phyloP scores from a whole-genome alignment of 2,329 filamentous ascomycete species.

The Dactylellina drechsleri region DNA sequence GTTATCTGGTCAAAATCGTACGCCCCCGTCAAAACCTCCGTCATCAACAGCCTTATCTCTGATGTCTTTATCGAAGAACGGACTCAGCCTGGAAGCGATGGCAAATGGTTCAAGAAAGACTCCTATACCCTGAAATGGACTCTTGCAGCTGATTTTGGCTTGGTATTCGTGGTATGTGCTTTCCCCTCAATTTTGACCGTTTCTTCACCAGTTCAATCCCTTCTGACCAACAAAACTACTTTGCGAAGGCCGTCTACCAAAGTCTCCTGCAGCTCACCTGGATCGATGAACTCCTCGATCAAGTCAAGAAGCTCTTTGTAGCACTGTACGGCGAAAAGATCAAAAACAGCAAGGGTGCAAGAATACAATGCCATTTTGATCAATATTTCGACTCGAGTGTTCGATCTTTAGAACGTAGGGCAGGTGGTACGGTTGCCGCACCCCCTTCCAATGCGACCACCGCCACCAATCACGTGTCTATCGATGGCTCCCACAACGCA shows the following conservation, averaged over 20 bases:
- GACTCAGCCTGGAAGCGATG: slow-evolving; percentile 68
- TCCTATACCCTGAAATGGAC: slow-evolving; percentile 97
- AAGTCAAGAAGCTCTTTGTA: slow-evolving; percentile 90
- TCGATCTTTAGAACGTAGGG: slow-evolving; percentile 76
- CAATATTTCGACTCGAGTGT: slow-evolving; percentile 95
- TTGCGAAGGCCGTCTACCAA: slow-evolving; percentile 86
- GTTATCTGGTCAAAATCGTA: slow-evolving; percentile 95
- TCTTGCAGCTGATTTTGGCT: slow-evolving; percentile 85
- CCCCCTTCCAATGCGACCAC: not conserved
- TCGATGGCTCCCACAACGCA: not conserved
- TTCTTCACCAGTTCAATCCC: slow-evolving; percentile 24
- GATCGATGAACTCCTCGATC: slow-evolving; percentile 96
- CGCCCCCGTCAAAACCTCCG: slow-evolving; percentile 78
- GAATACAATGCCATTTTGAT: slow-evolving; percentile 86
- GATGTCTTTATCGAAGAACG: slow-evolving; percentile 99
- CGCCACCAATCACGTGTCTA: not conserved
- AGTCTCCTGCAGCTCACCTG: slow-evolving; percentile 93
- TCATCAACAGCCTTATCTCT: slow-evolving; percentile 93
- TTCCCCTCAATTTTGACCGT: slow-evolving; percentile 25
- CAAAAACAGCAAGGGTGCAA: slow-evolving; percentile 79
- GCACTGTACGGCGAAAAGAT: slow-evolving; percentile 89
- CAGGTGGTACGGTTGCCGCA: slow-evolving; percentile 38
- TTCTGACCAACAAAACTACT: slow-evolving; percentile 12
- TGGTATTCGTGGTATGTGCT: slow-evolving; percentile 86
- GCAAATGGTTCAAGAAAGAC: slow-evolving; percentile 82